phyloP scores from a whole-genome alignment of 2,329 filamentous ascomycete genomes.

The Exophiala calicioides region DNA sequence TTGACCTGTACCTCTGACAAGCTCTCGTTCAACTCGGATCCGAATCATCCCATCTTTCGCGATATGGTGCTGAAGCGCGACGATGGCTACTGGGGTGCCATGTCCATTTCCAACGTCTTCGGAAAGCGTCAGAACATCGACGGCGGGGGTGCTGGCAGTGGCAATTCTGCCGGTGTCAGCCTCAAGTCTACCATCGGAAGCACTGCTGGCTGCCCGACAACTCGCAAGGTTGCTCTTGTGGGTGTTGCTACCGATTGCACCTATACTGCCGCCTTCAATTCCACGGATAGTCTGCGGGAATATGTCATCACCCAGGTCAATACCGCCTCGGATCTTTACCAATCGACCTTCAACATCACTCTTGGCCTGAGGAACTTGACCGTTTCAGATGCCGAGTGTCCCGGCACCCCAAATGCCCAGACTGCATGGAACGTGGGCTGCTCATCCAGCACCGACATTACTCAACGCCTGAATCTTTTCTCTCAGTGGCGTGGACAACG shows the following conservation, averaged over 20 bases:
- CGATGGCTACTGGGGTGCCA: conserved; percentile 58
- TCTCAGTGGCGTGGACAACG: conserved; percentile 81
- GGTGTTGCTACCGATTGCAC: conserved; percentile 92
- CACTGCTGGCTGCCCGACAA: conserved; percentile 79
- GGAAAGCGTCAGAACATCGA: conserved; percentile 68
- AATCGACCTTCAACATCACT: conserved; percentile 90
- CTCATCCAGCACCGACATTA: conserved; percentile 62
- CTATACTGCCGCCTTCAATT: conserved; percentile 73
- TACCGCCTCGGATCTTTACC: conserved; percentile 81
- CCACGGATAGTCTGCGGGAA: conserved; percentile 61
- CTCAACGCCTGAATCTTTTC: conserved; percentile 79
- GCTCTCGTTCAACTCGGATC: conserved; percentile 76
- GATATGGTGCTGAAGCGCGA: conserved; percentile 48
- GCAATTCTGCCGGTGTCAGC: conserved; percentile 79
- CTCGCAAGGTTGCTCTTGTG: conserved; percentile 87
- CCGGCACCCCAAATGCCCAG: conserved; percentile 63
- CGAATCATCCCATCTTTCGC: conserved; percentile 66
- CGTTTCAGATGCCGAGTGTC: conserved; percentile 73
- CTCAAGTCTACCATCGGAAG: conserved; percentile 76
- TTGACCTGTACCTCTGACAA: conserved; percentile 70
- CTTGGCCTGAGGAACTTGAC: conserved; percentile 85
- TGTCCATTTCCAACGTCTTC: conserved; percentile 67
- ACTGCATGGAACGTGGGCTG: conserved; percentile 86
- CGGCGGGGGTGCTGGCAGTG: conserved; percentile 61
- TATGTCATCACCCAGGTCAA: conserved; percentile 86